phyloP scores from a whole-genome alignment of 2,329 filamentous ascomycete genomes.

The Talaromyces marneffei region DNA sequence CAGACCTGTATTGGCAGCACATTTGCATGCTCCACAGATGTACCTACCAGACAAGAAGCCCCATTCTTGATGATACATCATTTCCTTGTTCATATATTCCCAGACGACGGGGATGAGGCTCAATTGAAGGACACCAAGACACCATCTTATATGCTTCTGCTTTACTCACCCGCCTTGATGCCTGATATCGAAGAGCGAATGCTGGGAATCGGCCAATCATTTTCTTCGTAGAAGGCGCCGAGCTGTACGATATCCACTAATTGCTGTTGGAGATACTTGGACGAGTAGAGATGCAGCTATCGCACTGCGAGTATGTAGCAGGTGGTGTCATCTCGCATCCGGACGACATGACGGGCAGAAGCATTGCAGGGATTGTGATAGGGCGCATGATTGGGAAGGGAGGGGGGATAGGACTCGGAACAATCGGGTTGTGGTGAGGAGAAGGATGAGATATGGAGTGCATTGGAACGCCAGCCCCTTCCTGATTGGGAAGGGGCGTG shows the following conservation, averaged over 20 bases:
- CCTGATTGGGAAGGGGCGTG: not conserved
- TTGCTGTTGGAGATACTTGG: not conserved
- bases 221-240: not conserved
- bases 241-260: not conserved
- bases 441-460: not conserved
- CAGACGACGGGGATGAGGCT: not conserved
- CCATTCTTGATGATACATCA: not conserved
- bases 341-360: not conserved
- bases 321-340: not conserved
- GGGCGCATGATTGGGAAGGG: not conserved
- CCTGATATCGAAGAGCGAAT: not conserved
- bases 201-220: not conserved
- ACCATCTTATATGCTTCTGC: not conserved
- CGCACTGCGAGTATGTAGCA: not conserved
- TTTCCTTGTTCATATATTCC: not conserved
- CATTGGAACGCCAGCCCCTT: not conserved
- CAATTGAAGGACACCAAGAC: not conserved
- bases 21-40: not conserved
- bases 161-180: not conserved
- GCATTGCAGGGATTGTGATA: not conserved
- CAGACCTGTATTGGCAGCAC: not conserved
- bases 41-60: not conserved
- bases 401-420: not conserved
- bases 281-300: not conserved
- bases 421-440: not conserved